Conservation (phyloP, 2,329 filamentous ascomycete genomes). For the Gaeumannomyces sp. region DNA sequence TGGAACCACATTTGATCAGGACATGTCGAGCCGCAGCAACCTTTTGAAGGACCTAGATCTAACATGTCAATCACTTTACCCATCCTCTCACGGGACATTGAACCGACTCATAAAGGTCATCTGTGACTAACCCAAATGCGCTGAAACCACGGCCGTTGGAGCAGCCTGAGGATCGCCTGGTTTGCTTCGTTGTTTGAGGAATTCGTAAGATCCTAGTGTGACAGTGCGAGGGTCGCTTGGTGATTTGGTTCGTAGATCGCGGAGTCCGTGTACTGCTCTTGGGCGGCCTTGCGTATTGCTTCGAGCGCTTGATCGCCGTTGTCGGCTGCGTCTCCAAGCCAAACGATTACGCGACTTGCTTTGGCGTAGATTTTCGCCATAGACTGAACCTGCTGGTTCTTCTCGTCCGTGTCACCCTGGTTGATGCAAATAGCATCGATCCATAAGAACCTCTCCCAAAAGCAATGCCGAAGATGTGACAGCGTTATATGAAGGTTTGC, state of each 20-base stretch:
- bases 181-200: too few relatives aligned
- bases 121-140: background rate
- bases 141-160: too few relatives aligned
- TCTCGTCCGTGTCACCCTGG: background rate
- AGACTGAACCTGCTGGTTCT: background rate
- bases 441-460: background rate
- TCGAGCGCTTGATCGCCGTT: too few relatives aligned
- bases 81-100: too few relatives aligned
- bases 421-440: constrained; percentile 4
- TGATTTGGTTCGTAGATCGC: too few relatives aligned
- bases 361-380: background rate
- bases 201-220: too few relatives aligned
- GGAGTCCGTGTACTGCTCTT: too few relatives aligned
- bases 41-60: background rate
- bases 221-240: too few relatives aligned
- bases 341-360: background rate
- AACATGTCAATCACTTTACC: background rate
- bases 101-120: background rate
- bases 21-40: background rate
- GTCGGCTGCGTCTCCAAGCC: background rate
- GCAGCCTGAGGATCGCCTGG: too few relatives aligned
- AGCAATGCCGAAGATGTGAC: background rate
- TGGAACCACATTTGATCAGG: background rate
- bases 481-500: constrained; percentile 1
- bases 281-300: too few relatives aligned